phyloP scores from a whole-genome alignment of 176 grass and related monocot genomes.

The Cenchrus americanus region DNA sequence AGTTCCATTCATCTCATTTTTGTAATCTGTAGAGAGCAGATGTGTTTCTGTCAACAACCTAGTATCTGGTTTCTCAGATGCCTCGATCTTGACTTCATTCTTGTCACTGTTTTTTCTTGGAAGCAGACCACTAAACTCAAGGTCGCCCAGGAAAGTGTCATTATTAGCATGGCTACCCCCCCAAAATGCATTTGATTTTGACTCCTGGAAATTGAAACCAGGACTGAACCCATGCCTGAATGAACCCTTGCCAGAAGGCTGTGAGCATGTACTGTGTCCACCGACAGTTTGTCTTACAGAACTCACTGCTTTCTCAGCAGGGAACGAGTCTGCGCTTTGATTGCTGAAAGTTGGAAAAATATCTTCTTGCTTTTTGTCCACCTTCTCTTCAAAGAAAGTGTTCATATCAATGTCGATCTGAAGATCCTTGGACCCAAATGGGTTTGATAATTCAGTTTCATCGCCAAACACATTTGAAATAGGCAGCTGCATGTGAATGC shows the following conservation, averaged over 20 bases:
- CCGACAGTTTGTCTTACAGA: slow-evolving; percentile 38
- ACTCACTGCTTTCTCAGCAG: slow-evolving; percentile 23
- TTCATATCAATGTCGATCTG: slow-evolving; percentile 39
- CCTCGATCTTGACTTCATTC: slow-evolving; percentile 33
- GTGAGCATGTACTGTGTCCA: slow-evolving; percentile 14
- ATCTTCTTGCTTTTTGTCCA: slow-evolving; percentile 45
- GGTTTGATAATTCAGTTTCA: slow-evolving; percentile 36
- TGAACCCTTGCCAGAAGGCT: slow-evolving; percentile 44
- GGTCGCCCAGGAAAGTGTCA: slow-evolving; percentile 31
- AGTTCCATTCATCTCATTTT: slow-evolving; percentile 38
- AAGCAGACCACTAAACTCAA: slow-evolving; percentile 38
- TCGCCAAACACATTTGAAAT: slow-evolving; percentile 47
- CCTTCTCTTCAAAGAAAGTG: slow-evolving; percentile 43
- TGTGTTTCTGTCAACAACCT: slow-evolving; percentile 39
- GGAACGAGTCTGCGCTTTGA: slow-evolving; percentile 32
- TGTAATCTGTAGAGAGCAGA: slow-evolving; percentile 28
- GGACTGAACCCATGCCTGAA: slow-evolving; percentile 41
- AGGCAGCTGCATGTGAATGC: slow-evolving; percentile 40
- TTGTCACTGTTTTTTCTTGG: slow-evolving; percentile 33
- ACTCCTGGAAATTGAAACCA: slow-evolving; percentile 47
- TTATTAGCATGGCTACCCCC: slow-evolving; percentile 34
- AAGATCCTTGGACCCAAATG: slow-evolving; percentile 23
- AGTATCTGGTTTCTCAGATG: slow-evolving; percentile 35
- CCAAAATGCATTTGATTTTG: slow-evolving; percentile 38
- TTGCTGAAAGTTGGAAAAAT: slow-evolving; percentile 30